Evolutionary conservation across 495 filamentous ascomycete species (phyloP), one percentile per base, ranked within the genome.

Genomic region (Chaetomium tenue): DNA sequence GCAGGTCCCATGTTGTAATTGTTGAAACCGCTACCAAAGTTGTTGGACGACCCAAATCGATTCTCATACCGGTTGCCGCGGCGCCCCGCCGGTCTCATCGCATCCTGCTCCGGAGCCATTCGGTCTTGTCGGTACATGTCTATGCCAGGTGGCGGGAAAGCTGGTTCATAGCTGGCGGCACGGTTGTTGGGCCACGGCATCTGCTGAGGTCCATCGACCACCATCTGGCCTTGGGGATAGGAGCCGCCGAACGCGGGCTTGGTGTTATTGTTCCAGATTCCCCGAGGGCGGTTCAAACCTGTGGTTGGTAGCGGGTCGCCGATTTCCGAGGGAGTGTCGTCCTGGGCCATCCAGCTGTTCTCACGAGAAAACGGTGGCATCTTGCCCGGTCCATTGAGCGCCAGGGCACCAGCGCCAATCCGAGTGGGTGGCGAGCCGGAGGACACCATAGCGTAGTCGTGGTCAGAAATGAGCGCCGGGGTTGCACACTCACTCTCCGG

Each of bases 311-410:
- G 68, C 42, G 82, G 74, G 70, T 91, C 90, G 48, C 85, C 83
- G 60, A 85, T 86, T 50, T 86, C 81, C 46, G 87, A 89, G 42
- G 83, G 84, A 59, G 82, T 76, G 70, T 93, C 90, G 47, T 93
- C 89, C 65, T 85, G 83, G 28, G 70, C 57, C 56, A 77, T 61
- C 90, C 90, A 93, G 48, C 79, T 78, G 60, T 85, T 81, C 51
- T 87, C 83, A 48, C 86, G 81, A 22, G 81, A 75, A 48, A 77
- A 71, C 23, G 80, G 81, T 18, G 81, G 72, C 47, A 53, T 25
- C 63, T 82, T 85, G 65, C 73, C 73, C 7, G 81, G 79, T 56
- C 80, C 72, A 58, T 85, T 85, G 69, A 86, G 81, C 5, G 79
- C 75, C 57, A 76, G 78, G 60, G 62, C 70, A 18, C 65, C 63